phyloP scores from a whole-genome alignment of 768 basidiomycete species.

The Pisolithus sp. region DNA sequence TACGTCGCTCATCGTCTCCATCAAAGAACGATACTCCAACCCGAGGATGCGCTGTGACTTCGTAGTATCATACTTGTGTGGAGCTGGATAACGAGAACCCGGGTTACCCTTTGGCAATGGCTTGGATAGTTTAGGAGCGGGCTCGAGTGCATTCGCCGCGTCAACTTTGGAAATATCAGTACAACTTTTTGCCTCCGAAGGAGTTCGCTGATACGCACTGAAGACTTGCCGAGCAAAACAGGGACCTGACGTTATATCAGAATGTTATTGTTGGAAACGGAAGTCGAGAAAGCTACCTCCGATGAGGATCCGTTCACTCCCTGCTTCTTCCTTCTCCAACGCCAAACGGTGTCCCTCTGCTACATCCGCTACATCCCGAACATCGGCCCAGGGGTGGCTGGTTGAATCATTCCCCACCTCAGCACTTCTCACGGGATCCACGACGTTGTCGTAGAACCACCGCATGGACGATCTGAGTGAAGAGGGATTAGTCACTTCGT shows the following conservation, averaged over 20 bases:
- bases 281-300: slow-evolving; percentile 15
- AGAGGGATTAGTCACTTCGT: slow-evolving; percentile 30
- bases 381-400: slow-evolving; percentile 39
- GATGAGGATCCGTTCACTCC: slow-evolving; percentile 52
- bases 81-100: slow-evolving; percentile 20
- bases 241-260: slow-evolving; percentile 3
- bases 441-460: slow-evolving; percentile 30
- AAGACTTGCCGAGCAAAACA: slow-evolving; percentile 27
- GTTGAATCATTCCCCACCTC: slow-evolving; percentile 19
- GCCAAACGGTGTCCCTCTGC: slow-evolving; percentile 48
- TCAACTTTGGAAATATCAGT: slow-evolving; percentile 24
- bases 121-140: slow-evolving; percentile 25
- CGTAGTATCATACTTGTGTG: slow-evolving; percentile 17
- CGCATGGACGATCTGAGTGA: slow-evolving; percentile 36
- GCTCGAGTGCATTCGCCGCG: slow-evolving; percentile 27
- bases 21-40: slow-evolving; percentile 34
- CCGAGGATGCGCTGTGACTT: slow-evolving; percentile 38
- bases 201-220: slow-evolving; percentile 10
- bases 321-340: slow-evolving; percentile 44
- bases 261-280: no score
- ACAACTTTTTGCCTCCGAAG: neutral
- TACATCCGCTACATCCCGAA: slow-evolving; percentile 53
- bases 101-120: slow-evolving; percentile 29
- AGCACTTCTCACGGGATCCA: slow-evolving; percentile 12
- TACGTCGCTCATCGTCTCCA: slow-evolving; percentile 35